Evolutionary conservation across 2,329 filamentous ascomycete genomes (phyloP), one percentile per base, ranked within the genome.

Genomic region (Xylariaceae sp.): DNA sequence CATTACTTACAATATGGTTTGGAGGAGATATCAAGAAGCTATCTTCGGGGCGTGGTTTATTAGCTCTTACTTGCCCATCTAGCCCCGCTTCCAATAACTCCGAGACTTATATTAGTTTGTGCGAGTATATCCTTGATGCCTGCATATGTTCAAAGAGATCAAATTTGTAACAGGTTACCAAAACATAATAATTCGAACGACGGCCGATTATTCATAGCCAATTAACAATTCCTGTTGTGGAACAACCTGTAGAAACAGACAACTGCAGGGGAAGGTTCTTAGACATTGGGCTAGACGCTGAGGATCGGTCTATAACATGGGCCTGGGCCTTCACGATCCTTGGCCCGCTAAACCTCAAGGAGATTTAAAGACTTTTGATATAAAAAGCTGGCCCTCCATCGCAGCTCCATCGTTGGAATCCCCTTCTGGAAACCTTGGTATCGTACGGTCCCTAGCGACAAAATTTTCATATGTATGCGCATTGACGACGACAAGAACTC

Each of bases 291-390:
- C 44, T 28, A 51, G 50, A 40, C 33, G 33, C 19, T 26, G 17
- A 44, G 34, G 37, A 43, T 23, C 16, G 36, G 23, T 48, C 49
- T 37, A n/a, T n/a, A n/a, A n/a, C n/a, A n/a, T n/a, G n/a, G 52
- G 57, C 48, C 57, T 60, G 50, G 57, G 52, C 53, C 57, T 14
- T 41, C 48, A 53, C 19, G 41, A 47, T 49, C 31, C 53, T 37
- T 53, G 48, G 48, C 53, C 48, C 53, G 17, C 53, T 56, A 60
- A 53, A 26, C 57, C 44, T 24, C 29, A 48, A 48, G n/a, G 7
- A 59, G 51, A 45, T 26, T 16, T 23, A 23, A 19, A 19, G 6
- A 24, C 46, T 33, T 31, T 28, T 34, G 28, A 31, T 60, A 60
- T 60, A 57, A 53, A 60, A 50, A n/a, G 37, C 28, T 36, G 26